Evolutionary conservation across 306 rosid species (phyloP).

Genomic region (Ammopiptanthus mongolicus): DNA sequence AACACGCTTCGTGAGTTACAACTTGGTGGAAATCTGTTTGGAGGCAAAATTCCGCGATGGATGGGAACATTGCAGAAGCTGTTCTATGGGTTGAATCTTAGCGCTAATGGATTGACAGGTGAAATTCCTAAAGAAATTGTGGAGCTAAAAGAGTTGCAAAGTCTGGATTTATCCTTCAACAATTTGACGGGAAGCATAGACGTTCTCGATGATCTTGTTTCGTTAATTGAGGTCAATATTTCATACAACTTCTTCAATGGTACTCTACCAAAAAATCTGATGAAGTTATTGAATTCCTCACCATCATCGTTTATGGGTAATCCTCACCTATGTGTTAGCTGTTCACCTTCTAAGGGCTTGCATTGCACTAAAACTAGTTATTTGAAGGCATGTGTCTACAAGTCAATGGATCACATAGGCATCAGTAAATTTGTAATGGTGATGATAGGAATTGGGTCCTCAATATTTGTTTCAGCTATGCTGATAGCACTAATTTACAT

Average conservation of each 20-base stretch:
- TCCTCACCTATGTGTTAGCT: slow-evolving; percentile 41
- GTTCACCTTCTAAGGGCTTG: not conserved
- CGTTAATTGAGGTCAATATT: slow-evolving; percentile 37
- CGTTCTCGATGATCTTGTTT: slow-evolving; percentile 24
- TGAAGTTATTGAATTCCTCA: slow-evolving; percentile 26
- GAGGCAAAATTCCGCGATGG: slow-evolving; percentile 56
- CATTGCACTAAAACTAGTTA: slow-evolving; percentile 25
- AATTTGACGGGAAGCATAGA: slow-evolving; percentile 46
- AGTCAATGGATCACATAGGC: slow-evolving; percentile 20
- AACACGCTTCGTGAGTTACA: slow-evolving; percentile 37
- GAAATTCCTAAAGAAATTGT: slow-evolving; percentile 44
- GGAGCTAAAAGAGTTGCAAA: slow-evolving; percentile 16
- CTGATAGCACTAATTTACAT: not conserved
- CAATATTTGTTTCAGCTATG: slow-evolving; percentile 21
- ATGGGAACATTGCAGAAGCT: slow-evolving; percentile 42
- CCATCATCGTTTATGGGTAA: slow-evolving; percentile 44
- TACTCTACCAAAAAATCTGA: slow-evolving; percentile 32
- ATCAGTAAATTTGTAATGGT: slow-evolving; percentile 27
- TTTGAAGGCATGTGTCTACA: slow-evolving; percentile 35
- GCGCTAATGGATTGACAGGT: slow-evolving; percentile 51
- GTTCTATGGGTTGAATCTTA: slow-evolving; percentile 46
- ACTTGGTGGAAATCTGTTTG: slow-evolving; percentile 57
- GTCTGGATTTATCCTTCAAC: slow-evolving; percentile 51
- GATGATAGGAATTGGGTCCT: slow-evolving; percentile 47
- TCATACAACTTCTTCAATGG: slow-evolving; percentile 52